Conservation (phyloP, 179 eudicot species). For the Actinidia polygama region DNA sequence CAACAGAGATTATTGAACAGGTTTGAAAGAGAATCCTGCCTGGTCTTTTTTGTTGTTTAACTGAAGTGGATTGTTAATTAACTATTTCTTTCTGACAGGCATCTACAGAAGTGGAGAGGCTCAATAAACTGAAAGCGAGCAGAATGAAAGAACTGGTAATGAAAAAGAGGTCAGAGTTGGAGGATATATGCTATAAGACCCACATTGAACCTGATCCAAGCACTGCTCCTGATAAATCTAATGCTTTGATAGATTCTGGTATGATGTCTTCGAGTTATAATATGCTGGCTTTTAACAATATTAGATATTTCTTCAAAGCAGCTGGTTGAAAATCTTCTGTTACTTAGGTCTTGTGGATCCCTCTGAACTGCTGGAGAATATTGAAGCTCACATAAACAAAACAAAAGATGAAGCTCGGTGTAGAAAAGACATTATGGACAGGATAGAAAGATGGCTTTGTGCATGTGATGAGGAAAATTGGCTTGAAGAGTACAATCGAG, state of each 20-base stretch:
- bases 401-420: conserved; percentile 64
- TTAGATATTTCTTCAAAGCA: too few relatives aligned
- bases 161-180: conserved; percentile 71
- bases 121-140: conserved; percentile 64
- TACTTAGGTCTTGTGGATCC: conserved; percentile 68
- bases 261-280: neutral
- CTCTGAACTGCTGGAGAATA: conserved; percentile 59
- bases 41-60: neutral
- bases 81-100: conserved; percentile 36
- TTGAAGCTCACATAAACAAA: conserved; percentile 60
- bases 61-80: neutral
- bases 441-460: conserved; percentile 64
- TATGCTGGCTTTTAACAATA: neutral
- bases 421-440: conserved; percentile 68
- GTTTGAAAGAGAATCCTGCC: conserved; percentile 27
- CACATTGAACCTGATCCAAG: conserved; percentile 71
- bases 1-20: conserved; percentile 60
- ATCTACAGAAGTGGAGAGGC: conserved; percentile 67
- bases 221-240: conserved; percentile 70
- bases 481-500: conserved; percentile 71
- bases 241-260: conserved; percentile 79
- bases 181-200: conserved; percentile 50
- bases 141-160: conserved; percentile 73
- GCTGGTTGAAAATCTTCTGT: neutral
- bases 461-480: conserved; percentile 80